phyloP scores from a whole-genome alignment of 2,329 filamentous ascomycete genomes.

The Arthrobotrys sphaeroides region DNA sequence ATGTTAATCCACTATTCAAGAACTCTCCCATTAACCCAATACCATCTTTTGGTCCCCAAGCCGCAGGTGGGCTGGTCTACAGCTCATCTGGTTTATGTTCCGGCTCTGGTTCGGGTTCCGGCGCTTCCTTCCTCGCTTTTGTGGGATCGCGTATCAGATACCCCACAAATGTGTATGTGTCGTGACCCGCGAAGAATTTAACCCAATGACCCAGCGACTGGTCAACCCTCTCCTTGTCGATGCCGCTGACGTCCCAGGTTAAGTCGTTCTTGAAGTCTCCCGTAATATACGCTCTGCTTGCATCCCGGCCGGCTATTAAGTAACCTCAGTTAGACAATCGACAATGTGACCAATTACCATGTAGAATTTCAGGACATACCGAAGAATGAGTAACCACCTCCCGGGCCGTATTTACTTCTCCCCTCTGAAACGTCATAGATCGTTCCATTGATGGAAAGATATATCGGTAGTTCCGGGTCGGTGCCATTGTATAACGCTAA shows the following conservation, averaged over 20 bases:
- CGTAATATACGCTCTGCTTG: slow-evolving; percentile 87
- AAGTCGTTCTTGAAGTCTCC: slow-evolving; percentile 89
- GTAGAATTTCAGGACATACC: slow-evolving; percentile 41
- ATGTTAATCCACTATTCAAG: background rate
- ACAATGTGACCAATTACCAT: background rate
- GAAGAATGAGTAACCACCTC: slow-evolving; percentile 87
- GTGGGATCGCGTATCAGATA: slow-evolving; percentile 25
- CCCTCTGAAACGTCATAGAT: slow-evolving; percentile 84
- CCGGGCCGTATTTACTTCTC: slow-evolving; percentile 78
- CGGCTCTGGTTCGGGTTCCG: background rate
- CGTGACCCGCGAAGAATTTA: slow-evolving; percentile 40
- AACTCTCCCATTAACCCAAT: no score
- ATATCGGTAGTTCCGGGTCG: slow-evolving; percentile 79
- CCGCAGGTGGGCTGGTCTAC: background rate
- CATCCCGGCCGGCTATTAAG: slow-evolving; percentile 75
- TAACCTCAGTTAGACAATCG: background rate
- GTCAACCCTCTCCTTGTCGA: slow-evolving; percentile 66
- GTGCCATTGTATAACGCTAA: slow-evolving; percentile 80
- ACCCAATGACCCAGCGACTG: slow-evolving; percentile 49
- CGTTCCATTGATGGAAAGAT: slow-evolving; percentile 86
- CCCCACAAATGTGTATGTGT: slow-evolving; percentile 46
- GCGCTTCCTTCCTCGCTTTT: slow-evolving; percentile 12
- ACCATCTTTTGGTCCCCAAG: background rate
- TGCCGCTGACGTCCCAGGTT: slow-evolving; percentile 83
- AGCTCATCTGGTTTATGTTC: slow-evolving; percentile 43